phyloP scores from a whole-genome alignment of 495 filamentous ascomycete genomes.

The Annulohypoxylon moriforme region DNA sequence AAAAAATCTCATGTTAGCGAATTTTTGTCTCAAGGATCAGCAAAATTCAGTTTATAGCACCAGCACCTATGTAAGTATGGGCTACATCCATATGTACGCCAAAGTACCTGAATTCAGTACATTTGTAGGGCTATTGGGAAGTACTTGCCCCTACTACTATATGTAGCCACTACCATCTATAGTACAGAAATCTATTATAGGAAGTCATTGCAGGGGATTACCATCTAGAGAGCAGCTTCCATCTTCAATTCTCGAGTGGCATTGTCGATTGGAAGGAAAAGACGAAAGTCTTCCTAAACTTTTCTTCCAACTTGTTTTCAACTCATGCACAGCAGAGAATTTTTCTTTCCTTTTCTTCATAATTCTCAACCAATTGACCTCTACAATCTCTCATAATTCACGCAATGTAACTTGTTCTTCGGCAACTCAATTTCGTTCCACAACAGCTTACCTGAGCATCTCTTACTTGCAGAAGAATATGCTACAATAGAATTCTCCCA shows the following conservation, averaged over 20 bases:
- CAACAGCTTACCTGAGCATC: conserved; percentile 24
- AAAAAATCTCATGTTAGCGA: conserved; percentile 1
- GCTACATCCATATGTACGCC: background rate
- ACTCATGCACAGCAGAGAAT: conserved; percentile 15
- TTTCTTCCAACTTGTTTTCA: conserved; percentile 10
- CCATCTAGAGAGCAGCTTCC: conserved; percentile 7
- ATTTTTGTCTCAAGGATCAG: background rate
- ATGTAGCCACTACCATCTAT: background rate
- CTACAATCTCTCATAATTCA: conserved; percentile 23
- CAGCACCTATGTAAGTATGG: too few species aligned
- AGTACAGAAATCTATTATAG: background rate
- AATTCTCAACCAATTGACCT: conserved; percentile 30
- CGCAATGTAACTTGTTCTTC: conserved; percentile 29
- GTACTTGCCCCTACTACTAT: background rate
- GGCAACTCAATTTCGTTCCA: conserved; percentile 29
- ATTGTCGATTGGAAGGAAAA: conserved; percentile 1
- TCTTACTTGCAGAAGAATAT: background rate
- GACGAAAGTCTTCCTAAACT: background rate
- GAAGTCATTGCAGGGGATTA: background rate
- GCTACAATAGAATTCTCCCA: conserved; percentile 11
- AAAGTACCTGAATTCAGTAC: background rate
- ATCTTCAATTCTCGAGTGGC: conserved; percentile 14
- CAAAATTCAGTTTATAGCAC: background rate
- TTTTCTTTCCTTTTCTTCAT: background rate
- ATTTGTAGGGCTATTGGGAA: background rate